A percentile compares a stretch with the other conserved stretches of the same genome.
These are phyloP conservation scores for Thelephora terrestris DNA, from an alignment of 1,284 basidiomycete species.

Conservation along the genomic window DNA sequence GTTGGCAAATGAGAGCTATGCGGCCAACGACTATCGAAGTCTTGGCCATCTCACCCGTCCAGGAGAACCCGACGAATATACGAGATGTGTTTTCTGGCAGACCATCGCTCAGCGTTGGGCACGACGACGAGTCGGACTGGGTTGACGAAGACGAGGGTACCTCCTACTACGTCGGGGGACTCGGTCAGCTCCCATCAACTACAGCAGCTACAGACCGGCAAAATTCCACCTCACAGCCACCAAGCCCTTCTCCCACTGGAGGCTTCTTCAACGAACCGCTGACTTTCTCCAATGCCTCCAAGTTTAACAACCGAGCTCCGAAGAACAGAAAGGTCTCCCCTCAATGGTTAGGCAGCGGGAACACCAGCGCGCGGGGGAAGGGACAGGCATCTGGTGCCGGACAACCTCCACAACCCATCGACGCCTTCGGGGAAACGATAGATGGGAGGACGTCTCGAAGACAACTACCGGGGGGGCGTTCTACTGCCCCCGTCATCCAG, in stretches of 20 bases:
- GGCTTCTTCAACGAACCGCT: not conserved
- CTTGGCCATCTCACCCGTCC: conserved; percentile 48
- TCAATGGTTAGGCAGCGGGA: conserved; percentile 13
- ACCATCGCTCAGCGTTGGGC: conserved; percentile 43
- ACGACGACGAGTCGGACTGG: conserved; percentile 67
- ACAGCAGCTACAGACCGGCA: conserved; percentile 13
- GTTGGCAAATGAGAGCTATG: conserved; percentile 65
- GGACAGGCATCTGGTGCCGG: conserved; percentile 50
- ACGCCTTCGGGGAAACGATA: conserved; percentile 35
- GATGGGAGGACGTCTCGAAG: conserved; percentile 42
- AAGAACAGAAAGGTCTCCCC: conserved; percentile 19
- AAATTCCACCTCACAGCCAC: conserved; percentile 4
- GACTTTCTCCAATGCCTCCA: conserved; percentile 8
- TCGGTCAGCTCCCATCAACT: conserved; percentile 57
- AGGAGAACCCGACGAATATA: conserved; percentile 39
- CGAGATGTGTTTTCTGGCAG: conserved; percentile 70
- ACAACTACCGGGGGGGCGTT: conserved; percentile 51
- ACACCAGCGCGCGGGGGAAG: conserved; percentile 25
- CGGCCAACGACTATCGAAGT: conserved; percentile 58
- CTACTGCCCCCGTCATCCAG: conserved; percentile 56
- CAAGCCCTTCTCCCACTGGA: conserved; percentile 2
- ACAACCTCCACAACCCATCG: conserved; percentile 44
- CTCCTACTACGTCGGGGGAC: conserved; percentile 26
- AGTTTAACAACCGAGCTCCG: conserved; percentile 11
- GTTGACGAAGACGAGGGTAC: conserved; percentile 57